phyloP scores from a whole-genome alignment of 208 protist species.

The Wallacemonas sp. region DNA sequence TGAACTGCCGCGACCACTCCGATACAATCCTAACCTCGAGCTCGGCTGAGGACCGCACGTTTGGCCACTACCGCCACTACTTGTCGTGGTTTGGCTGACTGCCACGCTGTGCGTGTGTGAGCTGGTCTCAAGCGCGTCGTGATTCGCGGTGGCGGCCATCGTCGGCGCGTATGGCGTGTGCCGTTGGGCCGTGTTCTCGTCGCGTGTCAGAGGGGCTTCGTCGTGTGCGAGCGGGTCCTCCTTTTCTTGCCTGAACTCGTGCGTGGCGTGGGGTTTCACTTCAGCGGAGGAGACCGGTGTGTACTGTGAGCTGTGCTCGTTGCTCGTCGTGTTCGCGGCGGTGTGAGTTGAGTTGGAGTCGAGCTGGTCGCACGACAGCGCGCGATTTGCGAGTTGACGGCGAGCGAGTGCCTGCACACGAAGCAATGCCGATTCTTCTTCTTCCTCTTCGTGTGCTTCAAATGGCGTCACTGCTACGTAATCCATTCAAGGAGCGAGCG shows the following conservation, averaged over 20 bases:
- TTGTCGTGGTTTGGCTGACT: neutral
- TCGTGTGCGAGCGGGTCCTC: neutral
- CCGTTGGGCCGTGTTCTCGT: neutral
- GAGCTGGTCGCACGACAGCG: conserved; percentile 15
- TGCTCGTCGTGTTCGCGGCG: conserved; percentile 4
- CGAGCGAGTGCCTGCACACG: neutral
- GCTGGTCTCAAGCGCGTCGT: neutral
- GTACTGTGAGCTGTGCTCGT: conserved; percentile 5
- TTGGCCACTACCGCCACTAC: conserved; percentile 2
- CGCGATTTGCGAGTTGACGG: neutral
- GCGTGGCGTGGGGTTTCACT: neutral
- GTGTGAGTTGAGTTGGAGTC: conserved; percentile 14
- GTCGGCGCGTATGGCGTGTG: neutral
- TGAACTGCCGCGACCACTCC: no score
- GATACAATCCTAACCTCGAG: no score
- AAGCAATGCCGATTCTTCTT: neutral
- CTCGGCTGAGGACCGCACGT: no score
- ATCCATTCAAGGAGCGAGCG: neutral
- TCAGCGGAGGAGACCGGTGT: conserved; percentile 9
- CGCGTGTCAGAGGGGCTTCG: no score
- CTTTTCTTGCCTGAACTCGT: conserved; percentile 9
- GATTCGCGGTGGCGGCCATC: conserved; percentile 13
- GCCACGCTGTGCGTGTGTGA: no score
- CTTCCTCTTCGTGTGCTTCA: neutral
- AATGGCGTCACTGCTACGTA: neutral